phyloP scores from a whole-genome alignment of 2,329 filamentous ascomycete genomes.

The Venturiaceae sp. region DNA sequence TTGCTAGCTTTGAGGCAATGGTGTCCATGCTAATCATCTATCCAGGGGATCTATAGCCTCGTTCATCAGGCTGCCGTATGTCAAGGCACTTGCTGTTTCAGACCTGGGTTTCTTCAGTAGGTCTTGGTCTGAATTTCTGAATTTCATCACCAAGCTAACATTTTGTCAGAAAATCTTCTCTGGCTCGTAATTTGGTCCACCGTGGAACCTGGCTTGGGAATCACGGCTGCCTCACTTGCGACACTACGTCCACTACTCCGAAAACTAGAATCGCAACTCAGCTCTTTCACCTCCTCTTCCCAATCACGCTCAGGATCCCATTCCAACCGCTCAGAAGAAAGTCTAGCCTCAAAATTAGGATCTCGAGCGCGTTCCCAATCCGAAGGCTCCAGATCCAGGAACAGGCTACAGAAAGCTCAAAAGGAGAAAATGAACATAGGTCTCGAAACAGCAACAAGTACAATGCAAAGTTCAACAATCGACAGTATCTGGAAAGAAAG shows the following conservation, averaged over 20 bases:
- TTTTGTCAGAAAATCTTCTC: neutral
- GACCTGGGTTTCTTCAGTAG: neutral
- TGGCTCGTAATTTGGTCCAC: constrained; percentile 4
- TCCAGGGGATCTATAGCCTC: constrained; percentile 2
- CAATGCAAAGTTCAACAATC: neutral
- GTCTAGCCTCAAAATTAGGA: neutral
- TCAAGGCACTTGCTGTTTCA: neutral
- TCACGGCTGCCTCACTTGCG: constrained; percentile 1
- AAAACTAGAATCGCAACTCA: neutral
- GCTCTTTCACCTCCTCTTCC: neutral
- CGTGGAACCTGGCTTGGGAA: constrained; percentile 3
- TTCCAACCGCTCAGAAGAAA: neutral
- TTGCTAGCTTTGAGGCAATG: neutral
- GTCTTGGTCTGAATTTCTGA: neutral
- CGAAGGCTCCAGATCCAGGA: neutral
- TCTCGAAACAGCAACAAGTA: neutral
- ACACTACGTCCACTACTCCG: constrained; percentile 1
- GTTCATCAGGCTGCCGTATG: neutral
- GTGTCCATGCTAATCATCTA: neutral
- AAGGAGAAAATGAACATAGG: neutral
- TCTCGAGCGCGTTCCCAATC: neutral
- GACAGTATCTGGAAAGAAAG: neutral
- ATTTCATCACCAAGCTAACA: neutral
- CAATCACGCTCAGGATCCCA: neutral
- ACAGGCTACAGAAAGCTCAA: neutral